Conservation (phyloP, 2,329 filamentous ascomycete species). For the Mycocentrospora acerina region DNA sequence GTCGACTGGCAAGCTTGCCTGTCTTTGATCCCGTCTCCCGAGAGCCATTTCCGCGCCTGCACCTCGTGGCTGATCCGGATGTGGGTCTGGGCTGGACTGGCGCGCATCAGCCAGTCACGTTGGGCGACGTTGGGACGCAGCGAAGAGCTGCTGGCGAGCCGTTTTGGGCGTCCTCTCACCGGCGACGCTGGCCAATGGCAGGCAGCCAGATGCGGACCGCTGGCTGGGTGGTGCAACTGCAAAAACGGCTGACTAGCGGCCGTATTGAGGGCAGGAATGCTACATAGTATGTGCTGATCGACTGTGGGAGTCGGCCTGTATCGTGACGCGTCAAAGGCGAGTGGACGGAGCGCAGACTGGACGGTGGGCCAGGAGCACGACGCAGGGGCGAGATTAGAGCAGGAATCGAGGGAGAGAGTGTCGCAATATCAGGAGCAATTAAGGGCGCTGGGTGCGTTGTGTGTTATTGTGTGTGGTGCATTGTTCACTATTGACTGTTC, state of each 20-base stretch:
- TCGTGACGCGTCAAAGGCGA: constrained; percentile 25
- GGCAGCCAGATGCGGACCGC: constrained; percentile 22
- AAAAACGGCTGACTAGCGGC: constrained; percentile 40
- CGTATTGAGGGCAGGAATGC: too few species aligned
- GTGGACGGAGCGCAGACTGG: constrained; percentile 17
- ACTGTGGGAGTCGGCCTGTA: constrained; percentile 18
- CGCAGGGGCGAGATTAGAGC: constrained; percentile 32
- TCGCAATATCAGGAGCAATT: constrained; percentile 17
- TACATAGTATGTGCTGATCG: neutral
- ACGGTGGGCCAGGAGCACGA: constrained; percentile 13
- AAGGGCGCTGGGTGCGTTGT: constrained; percentile 1
- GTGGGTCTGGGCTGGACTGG: constrained; percentile 24
- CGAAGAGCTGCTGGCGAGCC: constrained; percentile 20
- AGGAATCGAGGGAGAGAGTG: constrained; percentile 15
- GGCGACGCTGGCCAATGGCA: constrained; percentile 11
- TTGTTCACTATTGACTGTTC: too few species aligned
- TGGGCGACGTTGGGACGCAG: constrained; percentile 24
- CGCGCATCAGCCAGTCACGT: constrained; percentile 23
- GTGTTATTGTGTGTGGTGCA: neutral
- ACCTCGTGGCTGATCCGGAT: constrained; percentile 31
- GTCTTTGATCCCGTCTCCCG: constrained; percentile 27
- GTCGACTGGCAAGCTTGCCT: constrained; percentile 16
- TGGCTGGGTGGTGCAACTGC: constrained; percentile 31
- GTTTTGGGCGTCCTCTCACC: constrained; percentile 32
- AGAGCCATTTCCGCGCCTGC: constrained; percentile 26